Evolutionary conservation across 805 yeast species (phyloP).

Genomic region (Priceomyces castillae): DNA sequence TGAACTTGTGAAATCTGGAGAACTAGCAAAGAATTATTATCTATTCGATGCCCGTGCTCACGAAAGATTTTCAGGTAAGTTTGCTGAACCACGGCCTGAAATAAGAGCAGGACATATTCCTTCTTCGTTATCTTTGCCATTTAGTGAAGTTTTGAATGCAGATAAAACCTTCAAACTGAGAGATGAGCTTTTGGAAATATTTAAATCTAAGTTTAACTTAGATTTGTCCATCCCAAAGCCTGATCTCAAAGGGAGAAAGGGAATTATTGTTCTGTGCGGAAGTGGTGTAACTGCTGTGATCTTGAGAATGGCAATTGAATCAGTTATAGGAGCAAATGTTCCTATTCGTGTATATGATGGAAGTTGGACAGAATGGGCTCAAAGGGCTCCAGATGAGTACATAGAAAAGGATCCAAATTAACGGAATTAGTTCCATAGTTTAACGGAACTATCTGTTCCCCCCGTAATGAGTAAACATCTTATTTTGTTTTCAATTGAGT

Average conservation of each 20-base stretch:
- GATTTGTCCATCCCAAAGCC: slow-evolving; percentile 23
- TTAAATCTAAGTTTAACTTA: slow-evolving; percentile 35
- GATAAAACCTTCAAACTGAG: slow-evolving; percentile 47
- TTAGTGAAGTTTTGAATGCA: slow-evolving; percentile 52
- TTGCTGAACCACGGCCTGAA: slow-evolving; percentile 88
- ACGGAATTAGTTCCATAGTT: slow-evolving; percentile 48
- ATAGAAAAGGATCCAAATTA: slow-evolving; percentile 39
- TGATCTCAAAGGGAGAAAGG: slow-evolving; percentile 45
- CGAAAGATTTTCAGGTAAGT: slow-evolving; percentile 73
- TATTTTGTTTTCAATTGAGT: slow-evolving; percentile 44
- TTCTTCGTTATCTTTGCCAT: slow-evolving; percentile 76
- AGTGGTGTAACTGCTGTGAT: slow-evolving; percentile 95
- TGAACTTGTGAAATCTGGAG: slow-evolving; percentile 50
- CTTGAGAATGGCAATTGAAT: slow-evolving; percentile 63
- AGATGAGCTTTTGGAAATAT: slow-evolving; percentile 44
- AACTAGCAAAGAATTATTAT: slow-evolving; percentile 45
- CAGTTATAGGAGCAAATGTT: slow-evolving; percentile 33
- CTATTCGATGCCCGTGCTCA: slow-evolving; percentile 80
- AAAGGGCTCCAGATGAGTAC: slow-evolving; percentile 57
- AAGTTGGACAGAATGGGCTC: slow-evolving; percentile 86
- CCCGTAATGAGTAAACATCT: slow-evolving; percentile 66
- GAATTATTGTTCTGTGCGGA: slow-evolving; percentile 87
- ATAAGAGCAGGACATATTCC: slow-evolving; percentile 88
- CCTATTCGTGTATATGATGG: slow-evolving; percentile 63
- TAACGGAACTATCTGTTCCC: slow-evolving; percentile 54